These are phyloP conservation scores for Mariannaea elegans DNA, from an alignment of 2,329 filamentous ascomycete genomes.

Conservation along the genomic window DNA sequence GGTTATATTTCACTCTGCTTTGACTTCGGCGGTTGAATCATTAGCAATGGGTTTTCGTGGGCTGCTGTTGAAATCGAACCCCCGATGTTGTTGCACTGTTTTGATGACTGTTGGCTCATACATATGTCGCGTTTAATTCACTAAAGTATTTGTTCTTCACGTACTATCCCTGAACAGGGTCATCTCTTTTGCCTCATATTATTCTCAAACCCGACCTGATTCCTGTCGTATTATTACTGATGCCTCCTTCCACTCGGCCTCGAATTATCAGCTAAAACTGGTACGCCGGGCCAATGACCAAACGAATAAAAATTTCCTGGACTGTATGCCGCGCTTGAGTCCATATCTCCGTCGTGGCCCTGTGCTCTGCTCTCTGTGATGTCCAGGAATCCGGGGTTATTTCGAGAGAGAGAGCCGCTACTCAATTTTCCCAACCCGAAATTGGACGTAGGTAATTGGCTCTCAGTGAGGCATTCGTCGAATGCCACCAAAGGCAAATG, in stretches of 20 bases:
- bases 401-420: background rate
- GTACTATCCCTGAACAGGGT: background rate
- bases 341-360: background rate
- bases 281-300: constrained; percentile 29
- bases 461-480: background rate
- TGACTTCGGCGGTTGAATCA: background rate
- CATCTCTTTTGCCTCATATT: background rate
- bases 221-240: background rate
- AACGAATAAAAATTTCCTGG: constrained; percentile 24
- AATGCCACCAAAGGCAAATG: too few relatives aligned
- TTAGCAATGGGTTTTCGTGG: constrained; percentile 2
- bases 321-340: background rate
- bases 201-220: background rate
- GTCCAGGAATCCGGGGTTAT: background rate
- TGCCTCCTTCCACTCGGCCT: background rate
- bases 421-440: background rate
- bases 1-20: background rate
- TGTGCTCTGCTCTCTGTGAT: background rate
- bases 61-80: background rate
- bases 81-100: background rate
- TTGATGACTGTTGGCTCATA: constrained; percentile 9
- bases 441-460: background rate
- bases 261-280: background rate
- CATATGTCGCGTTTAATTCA: constrained; percentile 18
- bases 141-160: constrained; percentile 16